Percentiles rank a stretch among this genome's conserved stretches.
These are phyloP conservation scores for Paraglomus occultum DNA, from an alignment of 192 early-diverging fungal genomes.

Conservation along the genomic window DNA sequence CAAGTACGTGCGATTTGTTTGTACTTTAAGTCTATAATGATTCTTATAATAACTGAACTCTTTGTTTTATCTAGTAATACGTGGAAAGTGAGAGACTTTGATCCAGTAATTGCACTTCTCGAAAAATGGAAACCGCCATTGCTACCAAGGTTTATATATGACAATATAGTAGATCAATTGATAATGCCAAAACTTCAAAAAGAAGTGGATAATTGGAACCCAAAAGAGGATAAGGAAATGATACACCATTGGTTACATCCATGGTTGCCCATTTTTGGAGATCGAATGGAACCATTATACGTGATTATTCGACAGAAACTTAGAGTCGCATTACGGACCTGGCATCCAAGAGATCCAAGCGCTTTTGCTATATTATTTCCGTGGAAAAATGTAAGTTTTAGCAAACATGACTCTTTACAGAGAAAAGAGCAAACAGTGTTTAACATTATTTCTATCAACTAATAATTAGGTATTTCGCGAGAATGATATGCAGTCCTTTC, in stretches of 20 bases:
- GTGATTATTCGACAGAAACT: slow-evolving; percentile 64
- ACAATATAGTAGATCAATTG: slow-evolving; percentile 76
- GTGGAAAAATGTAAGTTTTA: slow-evolving; percentile 60
- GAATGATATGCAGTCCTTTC: slow-evolving; percentile 58
- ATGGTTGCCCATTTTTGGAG: slow-evolving; percentile 70
- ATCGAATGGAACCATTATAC: slow-evolving; percentile 50
- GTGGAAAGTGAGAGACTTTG: slow-evolving; percentile 68
- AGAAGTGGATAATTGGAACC: slow-evolving; percentile 65
- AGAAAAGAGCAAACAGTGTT: no score
- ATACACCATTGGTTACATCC: slow-evolving; percentile 80
- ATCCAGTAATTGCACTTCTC: slow-evolving; percentile 63
- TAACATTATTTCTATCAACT: not conserved
- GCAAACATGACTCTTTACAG: no score
- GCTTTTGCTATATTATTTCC: slow-evolving; percentile 52
- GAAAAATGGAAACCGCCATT: slow-evolving; percentile 67
- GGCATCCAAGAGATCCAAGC: slow-evolving; percentile 61
- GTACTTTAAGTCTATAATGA: not conserved
- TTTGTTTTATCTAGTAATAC: slow-evolving; percentile 51
- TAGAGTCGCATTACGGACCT: slow-evolving; percentile 49
- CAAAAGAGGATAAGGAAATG: slow-evolving; percentile 49
- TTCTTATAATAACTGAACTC: slow-evolving; percentile 7
- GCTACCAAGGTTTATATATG: slow-evolving; percentile 68
- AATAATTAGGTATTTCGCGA: slow-evolving; percentile 47
- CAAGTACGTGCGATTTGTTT: slow-evolving; percentile 59
- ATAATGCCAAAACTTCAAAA: slow-evolving; percentile 73